These are phyloP conservation scores for Leishmania braziliensis DNA, from an alignment of 208 protist genomes.

Conservation along the genomic window DNA sequence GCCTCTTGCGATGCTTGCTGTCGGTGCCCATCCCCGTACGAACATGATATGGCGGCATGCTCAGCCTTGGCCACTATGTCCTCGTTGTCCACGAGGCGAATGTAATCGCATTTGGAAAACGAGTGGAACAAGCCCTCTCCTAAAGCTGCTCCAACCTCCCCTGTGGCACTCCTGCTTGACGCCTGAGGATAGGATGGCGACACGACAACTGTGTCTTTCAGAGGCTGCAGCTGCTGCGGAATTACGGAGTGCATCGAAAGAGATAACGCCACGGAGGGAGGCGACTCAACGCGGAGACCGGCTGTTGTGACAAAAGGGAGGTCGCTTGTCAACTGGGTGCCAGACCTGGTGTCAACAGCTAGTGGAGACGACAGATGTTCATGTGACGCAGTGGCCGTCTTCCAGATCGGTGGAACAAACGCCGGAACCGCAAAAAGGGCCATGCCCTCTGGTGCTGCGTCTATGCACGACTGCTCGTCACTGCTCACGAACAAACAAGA, in stretches of 20 bases:
- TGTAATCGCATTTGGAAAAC: conserved; percentile 23
- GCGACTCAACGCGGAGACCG: not conserved
- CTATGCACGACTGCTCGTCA: conserved; percentile 73
- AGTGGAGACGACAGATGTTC: conserved; percentile 11
- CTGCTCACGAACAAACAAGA: conserved; percentile 53
- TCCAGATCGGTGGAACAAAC: conserved; percentile 80
- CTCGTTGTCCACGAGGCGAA: conserved; percentile 36
- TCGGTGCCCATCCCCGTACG: conserved; percentile 10
- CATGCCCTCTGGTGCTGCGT: conserved; percentile 64
- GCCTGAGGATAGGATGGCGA: not conserved
- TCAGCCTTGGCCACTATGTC: not conserved
- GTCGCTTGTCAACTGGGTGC: not conserved
- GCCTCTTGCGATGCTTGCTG: conserved; percentile 3
- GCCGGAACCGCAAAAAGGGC: conserved; percentile 83
- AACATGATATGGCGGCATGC: not conserved
- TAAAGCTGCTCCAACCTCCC: not conserved
- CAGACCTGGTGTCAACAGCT: not conserved
- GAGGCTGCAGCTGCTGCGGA: conserved; percentile 5
- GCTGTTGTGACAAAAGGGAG: not conserved
- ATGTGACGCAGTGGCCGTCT: conserved; percentile 21
- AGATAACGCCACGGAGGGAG: not conserved
- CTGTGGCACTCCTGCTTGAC: not conserved
- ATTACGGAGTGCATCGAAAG: not conserved
- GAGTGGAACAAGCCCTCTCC: not conserved
- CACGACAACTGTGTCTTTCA: not conserved